Evolutionary conservation across 495 filamentous ascomycete species (phyloP), one percentile per base, ranked within the genome.

Genomic region (Amphirosellinia nigrospora): DNA sequence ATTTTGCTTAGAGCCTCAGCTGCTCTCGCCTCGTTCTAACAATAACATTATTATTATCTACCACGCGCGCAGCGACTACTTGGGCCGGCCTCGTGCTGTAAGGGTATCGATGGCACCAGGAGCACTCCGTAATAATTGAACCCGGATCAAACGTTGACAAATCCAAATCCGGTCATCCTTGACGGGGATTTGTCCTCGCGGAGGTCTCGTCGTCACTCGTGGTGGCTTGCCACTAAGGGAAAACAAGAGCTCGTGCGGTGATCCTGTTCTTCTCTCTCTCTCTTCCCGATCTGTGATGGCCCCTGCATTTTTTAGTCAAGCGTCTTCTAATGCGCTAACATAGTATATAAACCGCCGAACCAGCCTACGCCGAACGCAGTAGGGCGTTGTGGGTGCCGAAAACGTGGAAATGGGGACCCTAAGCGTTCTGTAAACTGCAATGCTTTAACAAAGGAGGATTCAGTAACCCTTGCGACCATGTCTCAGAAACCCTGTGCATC

Each of bases 391-490:
- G 55, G 50, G 55, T 64, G 61, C 61, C 32, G 6, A 65, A 52
- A 65, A 65, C 63, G 63, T 65, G 60, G 60, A 63, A 63, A 62
- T 32, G 59, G 59, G 59, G n/a, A n/a, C 13, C 56, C 38, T 15
- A 36, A 15, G 23, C 56, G 26, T 60, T n/a, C 52, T 59, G 34
- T 26, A 55, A 55, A 59, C 55, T 38, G 13, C 26, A 21, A 46
- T 64, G 61, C 61, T 48, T 63, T 52, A 53, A 65, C n/a, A 64
- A 53, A 65, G 63, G 41, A 65, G 63, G 63, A 65, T 65, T 65
- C n/a, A n/a, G 3, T 36, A 45, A 38, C 32, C 63, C 46, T 1
- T 60, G 56, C 45, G 36, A 1, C 32, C 30, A 41, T 61, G 66
- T 68, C 66, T 68, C 66, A 68, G 41, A 56, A 55, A 50, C 64